Evolutionary conservation across 1,139 yeast genomes (phyloP).

Genomic region (Casaregolazyma suthepensis): DNA sequence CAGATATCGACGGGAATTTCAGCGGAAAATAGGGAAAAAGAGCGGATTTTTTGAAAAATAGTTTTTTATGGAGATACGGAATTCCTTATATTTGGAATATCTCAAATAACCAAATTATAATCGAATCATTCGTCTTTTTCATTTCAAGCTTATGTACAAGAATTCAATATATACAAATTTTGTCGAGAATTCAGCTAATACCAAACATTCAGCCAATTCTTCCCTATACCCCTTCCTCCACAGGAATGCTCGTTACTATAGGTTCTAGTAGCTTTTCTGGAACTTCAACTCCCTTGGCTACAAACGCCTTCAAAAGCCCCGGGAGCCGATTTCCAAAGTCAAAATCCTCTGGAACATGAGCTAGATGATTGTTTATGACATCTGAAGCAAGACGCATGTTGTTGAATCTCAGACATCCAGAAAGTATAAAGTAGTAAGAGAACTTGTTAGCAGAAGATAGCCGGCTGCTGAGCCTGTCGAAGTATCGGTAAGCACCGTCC

Average conservation of each 20-base stretch:
- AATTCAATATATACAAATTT: not conserved
- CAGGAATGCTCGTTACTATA: not conserved
- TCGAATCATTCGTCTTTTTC: not conserved
- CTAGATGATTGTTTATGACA: constrained; percentile 6
- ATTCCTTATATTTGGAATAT: too few relatives aligned
- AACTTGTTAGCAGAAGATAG: constrained; percentile 44
- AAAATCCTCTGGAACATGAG: constrained; percentile 4
- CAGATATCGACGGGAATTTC: not conserved
- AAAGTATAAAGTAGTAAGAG: constrained; percentile 52
- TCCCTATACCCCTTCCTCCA: not conserved
- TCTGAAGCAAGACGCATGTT: constrained; percentile 31
- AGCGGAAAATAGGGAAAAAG: not conserved
- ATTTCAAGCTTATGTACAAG: not conserved
- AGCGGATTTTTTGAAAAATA: not conserved
- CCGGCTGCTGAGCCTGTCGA: constrained; percentile 26
- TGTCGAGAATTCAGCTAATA: not conserved
- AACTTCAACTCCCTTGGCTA: constrained; percentile 8
- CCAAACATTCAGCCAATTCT: not conserved
- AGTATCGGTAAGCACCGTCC: constrained; percentile 40
- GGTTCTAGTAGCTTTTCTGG: constrained; percentile 2
- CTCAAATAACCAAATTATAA: too few relatives aligned
- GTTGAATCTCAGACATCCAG: constrained; percentile 37
- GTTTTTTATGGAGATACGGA: not conserved
- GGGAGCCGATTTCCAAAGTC: constrained; percentile 11
- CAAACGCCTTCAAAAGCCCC: constrained; percentile 3